phyloP scores from a whole-genome alignment of 768 basidiomycete genomes.

The Lactarius hatsudake region DNA sequence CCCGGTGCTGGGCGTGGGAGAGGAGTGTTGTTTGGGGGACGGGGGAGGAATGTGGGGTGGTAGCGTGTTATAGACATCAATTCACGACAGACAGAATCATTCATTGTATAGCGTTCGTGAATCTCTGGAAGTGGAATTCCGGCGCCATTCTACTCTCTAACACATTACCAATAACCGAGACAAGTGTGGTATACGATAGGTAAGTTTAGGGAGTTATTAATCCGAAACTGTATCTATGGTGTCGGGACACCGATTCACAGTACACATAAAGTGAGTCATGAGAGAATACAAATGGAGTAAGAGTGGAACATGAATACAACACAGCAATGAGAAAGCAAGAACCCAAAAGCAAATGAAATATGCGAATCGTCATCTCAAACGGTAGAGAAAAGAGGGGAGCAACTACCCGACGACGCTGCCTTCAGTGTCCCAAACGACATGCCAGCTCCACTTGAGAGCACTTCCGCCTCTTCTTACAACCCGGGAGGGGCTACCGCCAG shows the following conservation, averaged over 20 bases:
- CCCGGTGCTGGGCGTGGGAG: slow-evolving; percentile 21
- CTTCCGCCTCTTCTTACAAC: slow-evolving; percentile 16
- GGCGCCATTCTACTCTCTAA: not conserved
- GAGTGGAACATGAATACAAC: slow-evolving; percentile 9
- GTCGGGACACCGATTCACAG: slow-evolving; percentile 4
- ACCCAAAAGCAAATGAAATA: slow-evolving; percentile 7
- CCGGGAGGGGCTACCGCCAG: slow-evolving; percentile 7
- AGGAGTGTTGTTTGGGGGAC: slow-evolving; percentile 23
- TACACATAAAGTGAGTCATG: slow-evolving; percentile 2
- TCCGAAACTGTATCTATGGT: slow-evolving; percentile 1
- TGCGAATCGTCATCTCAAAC: not conserved
- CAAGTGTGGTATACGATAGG: slow-evolving; percentile 2
- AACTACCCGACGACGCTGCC: slow-evolving; percentile 5
- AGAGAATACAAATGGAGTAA: slow-evolving; percentile 12
- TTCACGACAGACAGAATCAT: not conserved
- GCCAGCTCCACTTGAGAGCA: slow-evolving; percentile 27
- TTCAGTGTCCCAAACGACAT: slow-evolving; percentile 24
- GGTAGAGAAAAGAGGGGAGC: not conserved
- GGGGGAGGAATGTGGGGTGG: slow-evolving; percentile 24
- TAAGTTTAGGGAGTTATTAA: slow-evolving; percentile 12
- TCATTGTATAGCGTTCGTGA: not conserved
- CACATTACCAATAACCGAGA: slow-evolving; percentile 11
- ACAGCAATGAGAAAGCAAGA: slow-evolving; percentile 1
- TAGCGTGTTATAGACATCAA: slow-evolving; percentile 6
- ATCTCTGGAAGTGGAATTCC: slow-evolving; percentile 11